Evolutionary conservation across 2,329 filamentous ascomycete species (phyloP), one percentile per base, ranked within the genome.

Genomic region (Colletotrichum sp.): DNA sequence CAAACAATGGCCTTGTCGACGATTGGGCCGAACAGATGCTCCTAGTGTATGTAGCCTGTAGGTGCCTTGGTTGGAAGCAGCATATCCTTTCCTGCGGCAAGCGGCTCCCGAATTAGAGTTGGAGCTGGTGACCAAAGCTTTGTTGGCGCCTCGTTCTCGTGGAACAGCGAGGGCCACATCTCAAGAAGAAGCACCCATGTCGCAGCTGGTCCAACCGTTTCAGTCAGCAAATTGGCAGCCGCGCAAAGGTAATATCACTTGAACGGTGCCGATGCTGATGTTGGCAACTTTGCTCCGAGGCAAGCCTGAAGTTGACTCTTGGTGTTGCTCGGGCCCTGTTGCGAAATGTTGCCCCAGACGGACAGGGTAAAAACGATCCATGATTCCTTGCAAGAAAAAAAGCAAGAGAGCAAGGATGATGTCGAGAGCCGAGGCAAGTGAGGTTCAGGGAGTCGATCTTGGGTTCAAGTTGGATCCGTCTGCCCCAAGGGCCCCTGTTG

Each of bases 121-220:
- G 63, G 69, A 75, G 69, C 73, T 34, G 73, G 73, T 75, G 73
- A 48, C 69, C 73, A 75, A 73, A 75, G 69, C 73, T 55, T 58
- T 59, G 32, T 38, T 66, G 38, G 43, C 43, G 43, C 43, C 43
- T 52, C 43, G 43, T 52, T 55, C 52, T 72, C 56, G 38, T 68
- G 67, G 67, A 52, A 58, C 38, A 52, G n/a, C 38, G 43, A 52
- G n/a, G n/a, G 43, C n/a, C 43, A 67, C 26, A 56, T 74, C 34
- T 26, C 28, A 43, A 56, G 55, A 24, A 56, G 55, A 24, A 62
- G 30, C 61, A 72, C 71, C 72, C 72, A 74, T 63, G 72, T 62
- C 69, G 55, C 72, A 72, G 30, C 72, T 56, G 43, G 26, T 71
- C 62, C 72, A 74, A 72, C 59, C 55, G 68, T 74, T 72, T 72